Base-by-base conservation (phyloP, 192 early-diverging fungal genomes). In the Physocladia obscura region DNA sequence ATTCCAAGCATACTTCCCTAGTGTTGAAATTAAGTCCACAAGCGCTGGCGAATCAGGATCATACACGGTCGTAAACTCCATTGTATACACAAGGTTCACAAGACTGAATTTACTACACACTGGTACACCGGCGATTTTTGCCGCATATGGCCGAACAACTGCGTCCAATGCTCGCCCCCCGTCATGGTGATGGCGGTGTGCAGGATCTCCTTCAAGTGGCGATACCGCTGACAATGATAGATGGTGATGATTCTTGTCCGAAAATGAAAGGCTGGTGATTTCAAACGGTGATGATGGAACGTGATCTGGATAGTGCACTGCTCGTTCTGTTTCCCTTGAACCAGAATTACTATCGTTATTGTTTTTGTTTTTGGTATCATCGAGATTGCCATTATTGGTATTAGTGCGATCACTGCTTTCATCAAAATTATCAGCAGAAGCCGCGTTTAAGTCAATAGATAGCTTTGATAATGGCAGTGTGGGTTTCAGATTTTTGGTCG, bases 91-190 rank as follows among this genome's bases (percentile, higher is more conserved):
- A 13, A 92, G 65, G 0, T 62, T 87, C 2, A 75, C 34, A 30
- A 92, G 63, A 57, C 90, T 73, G 69, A 93, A 93, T 0, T 77
- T 68, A 37, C 79, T 84, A 4, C 60, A 36, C 19, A 80, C 70
- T 11, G 92, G 92, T 44, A 67, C 78, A 31, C 92, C 92, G 0
- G 90, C 84, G 5, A 91, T 71, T 52, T 91, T 90, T 17, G 89
- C 79, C 4, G 91, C 92, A 78, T 91, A 93, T 0, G 91, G 91
- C 19, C 92, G 83, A 57, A 93, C 76, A 47, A 91, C 86, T 39
- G 92, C 92, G 65, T 92, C 90, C 27, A 93, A 67, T 0, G 88
- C 92, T 26, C 92, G 72, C 29, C 92, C 92, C 26, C 92, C 92
- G 31, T 80, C 67, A 73, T 93, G 87, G 32, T 88, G 82, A 21